Conservation (phyloP, 2,329 filamentous ascomycete genomes). For the Pestalotiopsis sp. region DNA sequence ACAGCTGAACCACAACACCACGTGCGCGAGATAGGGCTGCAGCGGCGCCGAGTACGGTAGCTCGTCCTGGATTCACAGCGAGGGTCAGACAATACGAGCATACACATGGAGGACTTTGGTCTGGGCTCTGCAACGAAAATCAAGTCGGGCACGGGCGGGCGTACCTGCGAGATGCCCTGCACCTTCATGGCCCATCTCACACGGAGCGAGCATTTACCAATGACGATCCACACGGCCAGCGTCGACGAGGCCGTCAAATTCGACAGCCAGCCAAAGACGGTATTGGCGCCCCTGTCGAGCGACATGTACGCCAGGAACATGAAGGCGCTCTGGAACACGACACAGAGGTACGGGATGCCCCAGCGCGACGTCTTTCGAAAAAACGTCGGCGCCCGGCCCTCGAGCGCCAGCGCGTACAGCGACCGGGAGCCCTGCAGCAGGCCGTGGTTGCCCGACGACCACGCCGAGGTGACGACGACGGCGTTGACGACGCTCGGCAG, state of each 20-base stretch:
- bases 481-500: constrained; percentile 41
- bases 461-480: constrained; percentile 40
- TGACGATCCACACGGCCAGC: constrained; percentile 26
- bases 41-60: constrained; percentile 29
- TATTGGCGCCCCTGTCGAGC: constrained; percentile 21
- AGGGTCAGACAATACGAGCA: not conserved
- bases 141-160: not conserved
- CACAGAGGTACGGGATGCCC: constrained; percentile 41
- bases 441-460: constrained; percentile 45
- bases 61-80: constrained; percentile 11
- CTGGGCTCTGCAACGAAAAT: not conserved
- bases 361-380: constrained; percentile 48
- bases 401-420: constrained; percentile 50
- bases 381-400: constrained; percentile 48
- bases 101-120: not conserved
- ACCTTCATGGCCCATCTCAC: constrained; percentile 22
- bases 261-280: constrained; percentile 31
- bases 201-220: constrained; percentile 26
- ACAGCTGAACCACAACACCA: constrained; percentile 14
- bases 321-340: constrained; percentile 17
- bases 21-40: constrained; percentile 30
- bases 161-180: constrained; percentile 23
- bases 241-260: constrained; percentile 25
- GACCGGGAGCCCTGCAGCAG: constrained; percentile 49
- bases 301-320: constrained; percentile 19